Percentiles rank a stretch among this genome's conserved stretches.
Evolutionary conservation across 257 asterid genomes (phyloP).

Genomic region (Agastache rugosa): DNA sequence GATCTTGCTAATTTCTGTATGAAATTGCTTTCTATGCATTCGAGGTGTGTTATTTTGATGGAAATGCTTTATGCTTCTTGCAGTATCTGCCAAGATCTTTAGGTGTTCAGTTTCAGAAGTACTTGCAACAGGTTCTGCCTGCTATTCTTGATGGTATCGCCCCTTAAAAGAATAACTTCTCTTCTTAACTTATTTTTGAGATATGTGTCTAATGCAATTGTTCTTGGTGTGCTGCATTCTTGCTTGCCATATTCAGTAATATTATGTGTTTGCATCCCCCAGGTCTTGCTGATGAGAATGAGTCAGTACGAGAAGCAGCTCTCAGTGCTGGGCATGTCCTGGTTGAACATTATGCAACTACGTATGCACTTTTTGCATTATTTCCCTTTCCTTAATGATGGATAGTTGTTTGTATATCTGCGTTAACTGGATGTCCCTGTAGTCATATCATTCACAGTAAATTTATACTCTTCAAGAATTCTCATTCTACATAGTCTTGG

Average conservation of each 20-base stretch:
- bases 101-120: conserved; percentile 96
- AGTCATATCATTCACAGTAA: not conserved
- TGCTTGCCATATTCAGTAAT: conserved; percentile 13
- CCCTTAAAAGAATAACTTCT: conserved; percentile 18
- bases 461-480: not conserved
- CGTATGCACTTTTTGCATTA: conserved; percentile 60
- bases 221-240: conserved; percentile 33
- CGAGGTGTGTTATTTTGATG: conserved; percentile 21
- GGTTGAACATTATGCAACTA: conserved; percentile 96
- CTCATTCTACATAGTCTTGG: conserved; percentile 1
- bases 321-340: conserved; percentile 98
- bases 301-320: conserved; percentile 98
- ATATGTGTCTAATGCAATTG: conserved; percentile 17
- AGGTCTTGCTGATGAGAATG: conserved; percentile 99
- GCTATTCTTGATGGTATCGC: conserved; percentile 87
- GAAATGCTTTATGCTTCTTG: conserved; percentile 43
- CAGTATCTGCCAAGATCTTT: conserved; percentile 96
- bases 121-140: conserved; percentile 94
- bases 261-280: conserved; percentile 34
- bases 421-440: conserved; percentile 4
- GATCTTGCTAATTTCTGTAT: not conserved
- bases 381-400: conserved; percentile 2
- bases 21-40: conserved; percentile 15
- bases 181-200: conserved; percentile 21
- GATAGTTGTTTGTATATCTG: conserved; percentile 5